Conservation (phyloP, 177 flowering plant genomes). For the Vitis hybrid region DNA sequence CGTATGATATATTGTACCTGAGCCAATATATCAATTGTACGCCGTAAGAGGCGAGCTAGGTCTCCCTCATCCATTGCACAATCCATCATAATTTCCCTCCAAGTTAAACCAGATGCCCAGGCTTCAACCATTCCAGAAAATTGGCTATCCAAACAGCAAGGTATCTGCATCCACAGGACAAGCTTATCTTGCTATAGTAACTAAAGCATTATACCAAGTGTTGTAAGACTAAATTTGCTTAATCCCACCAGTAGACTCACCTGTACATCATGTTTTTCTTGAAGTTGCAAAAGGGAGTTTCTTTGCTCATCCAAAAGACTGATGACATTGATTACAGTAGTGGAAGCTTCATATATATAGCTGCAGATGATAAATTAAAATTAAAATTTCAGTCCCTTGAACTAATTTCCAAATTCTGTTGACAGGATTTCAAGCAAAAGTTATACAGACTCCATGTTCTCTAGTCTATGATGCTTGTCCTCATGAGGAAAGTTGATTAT, state of each 20-base stretch:
- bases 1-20: conserved; percentile 39
- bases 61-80: conserved; percentile 99
- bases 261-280: conserved; percentile 76
- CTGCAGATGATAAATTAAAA: conserved; percentile 27
- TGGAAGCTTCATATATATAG: conserved; percentile 80
- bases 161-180: conserved; percentile 36
- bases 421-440: background rate
- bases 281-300: conserved; percentile 58
- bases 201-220: background rate
- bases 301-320: conserved; percentile 68
- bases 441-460: background rate
- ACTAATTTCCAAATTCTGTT: background rate
- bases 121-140: conserved; percentile 97
- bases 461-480: background rate
- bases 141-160: conserved; percentile 83
- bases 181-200: background rate
- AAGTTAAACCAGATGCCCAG: conserved; percentile 93
- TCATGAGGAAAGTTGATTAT: background rate
- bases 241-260: conserved; percentile 30
- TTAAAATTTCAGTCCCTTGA: background rate
- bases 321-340: conserved; percentile 50
- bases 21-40: conserved; percentile 82
- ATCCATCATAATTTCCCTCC: conserved; percentile 98
- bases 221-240: background rate
- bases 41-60: conserved; percentile 81